phyloP scores from a whole-genome alignment of 2,329 filamentous ascomycete genomes.

The Orbilia quercus region DNA sequence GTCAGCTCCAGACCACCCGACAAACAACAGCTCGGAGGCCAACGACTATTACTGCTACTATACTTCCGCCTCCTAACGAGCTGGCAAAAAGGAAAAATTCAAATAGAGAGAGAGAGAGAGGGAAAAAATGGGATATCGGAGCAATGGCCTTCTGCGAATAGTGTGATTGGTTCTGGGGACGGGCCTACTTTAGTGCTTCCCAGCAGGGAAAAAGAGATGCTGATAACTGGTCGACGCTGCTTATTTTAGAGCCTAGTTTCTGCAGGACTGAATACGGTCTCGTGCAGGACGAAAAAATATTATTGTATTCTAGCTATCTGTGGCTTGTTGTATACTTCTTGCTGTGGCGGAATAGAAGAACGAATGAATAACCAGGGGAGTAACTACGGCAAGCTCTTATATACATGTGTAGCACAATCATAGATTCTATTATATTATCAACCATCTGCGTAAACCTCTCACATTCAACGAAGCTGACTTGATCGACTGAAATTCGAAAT shows the following conservation, averaged over 20 bases:
- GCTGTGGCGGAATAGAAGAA: background rate
- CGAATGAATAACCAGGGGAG: background rate
- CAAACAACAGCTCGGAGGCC: slow-evolving; percentile 2
- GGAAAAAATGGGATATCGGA: background rate
- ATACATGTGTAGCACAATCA: background rate
- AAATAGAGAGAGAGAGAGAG: background rate
- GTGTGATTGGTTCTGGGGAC: slow-evolving; percentile 18
- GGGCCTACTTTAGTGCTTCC: slow-evolving; percentile 5
- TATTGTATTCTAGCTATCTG: background rate
- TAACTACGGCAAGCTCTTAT: slow-evolving; percentile 16
- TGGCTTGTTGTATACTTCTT: background rate
- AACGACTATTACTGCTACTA: too few relatives aligned
- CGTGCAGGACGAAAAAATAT: background rate
- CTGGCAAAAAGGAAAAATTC: slow-evolving; percentile 10
- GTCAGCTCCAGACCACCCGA: slow-evolving; percentile 56
- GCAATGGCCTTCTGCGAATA: slow-evolving; percentile 12
- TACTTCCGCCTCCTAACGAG: slow-evolving; percentile 5
- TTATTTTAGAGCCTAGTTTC: slow-evolving; percentile 14
- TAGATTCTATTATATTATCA: too few relatives aligned
- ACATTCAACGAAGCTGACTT: too few relatives aligned
- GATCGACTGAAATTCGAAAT: background rate
- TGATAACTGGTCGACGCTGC: slow-evolving; percentile 23
- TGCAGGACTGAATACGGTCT: background rate
- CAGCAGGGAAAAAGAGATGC: slow-evolving; percentile 12
- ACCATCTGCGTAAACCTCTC: too few relatives aligned